Evolutionary conservation across 139 green algal genomes (phyloP).

Genomic region (Haematococcus lacustris): DNA sequence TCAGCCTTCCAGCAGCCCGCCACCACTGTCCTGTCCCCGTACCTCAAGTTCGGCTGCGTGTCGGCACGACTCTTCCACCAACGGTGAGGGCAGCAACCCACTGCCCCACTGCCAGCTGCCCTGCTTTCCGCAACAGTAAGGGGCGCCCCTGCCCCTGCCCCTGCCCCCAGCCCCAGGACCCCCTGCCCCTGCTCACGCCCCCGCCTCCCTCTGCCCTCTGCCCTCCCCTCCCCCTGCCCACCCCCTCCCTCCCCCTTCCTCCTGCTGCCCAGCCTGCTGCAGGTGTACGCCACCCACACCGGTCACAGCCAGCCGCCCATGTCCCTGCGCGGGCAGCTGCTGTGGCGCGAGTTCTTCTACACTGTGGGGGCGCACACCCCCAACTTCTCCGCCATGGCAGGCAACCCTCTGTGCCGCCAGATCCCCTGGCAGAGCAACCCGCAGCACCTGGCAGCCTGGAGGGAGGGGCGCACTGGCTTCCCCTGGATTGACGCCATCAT

Average conservation of each 20-base stretch:
- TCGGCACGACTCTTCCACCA: constrained; percentile 23
- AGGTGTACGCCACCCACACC: constrained; percentile 18
- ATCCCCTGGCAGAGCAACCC: constrained; percentile 63
- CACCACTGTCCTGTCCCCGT: constrained; percentile 81
- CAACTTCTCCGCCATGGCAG: constrained; percentile 83
- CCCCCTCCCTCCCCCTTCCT: too few relatives aligned
- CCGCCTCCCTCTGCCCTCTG: too few relatives aligned
- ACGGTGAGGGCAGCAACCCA: not conserved
- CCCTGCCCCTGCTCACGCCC: too few relatives aligned
- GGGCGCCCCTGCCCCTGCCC: too few relatives aligned
- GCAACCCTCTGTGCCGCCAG: constrained; percentile 58
- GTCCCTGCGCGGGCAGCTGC: constrained; percentile 72
- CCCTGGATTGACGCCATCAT: constrained; percentile 93
- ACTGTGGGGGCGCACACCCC: constrained; percentile 49
- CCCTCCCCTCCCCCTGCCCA: too few relatives aligned
- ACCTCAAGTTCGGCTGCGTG: constrained; percentile 75
- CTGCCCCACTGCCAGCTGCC: too few relatives aligned
- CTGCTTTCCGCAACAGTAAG: too few relatives aligned
- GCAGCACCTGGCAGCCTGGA: constrained; percentile 58
- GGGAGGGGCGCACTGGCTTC: constrained; percentile 49
- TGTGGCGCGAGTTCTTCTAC: constrained; percentile 84
- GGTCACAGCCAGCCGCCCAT: constrained; percentile 70
- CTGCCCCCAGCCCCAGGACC: too few relatives aligned
- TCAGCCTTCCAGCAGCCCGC: constrained; percentile 57
- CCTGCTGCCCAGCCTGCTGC: constrained; percentile 19